These are phyloP conservation scores for Cajanus cajan DNA, from an alignment of 306 rosid species.

Conservation along the genomic window DNA sequence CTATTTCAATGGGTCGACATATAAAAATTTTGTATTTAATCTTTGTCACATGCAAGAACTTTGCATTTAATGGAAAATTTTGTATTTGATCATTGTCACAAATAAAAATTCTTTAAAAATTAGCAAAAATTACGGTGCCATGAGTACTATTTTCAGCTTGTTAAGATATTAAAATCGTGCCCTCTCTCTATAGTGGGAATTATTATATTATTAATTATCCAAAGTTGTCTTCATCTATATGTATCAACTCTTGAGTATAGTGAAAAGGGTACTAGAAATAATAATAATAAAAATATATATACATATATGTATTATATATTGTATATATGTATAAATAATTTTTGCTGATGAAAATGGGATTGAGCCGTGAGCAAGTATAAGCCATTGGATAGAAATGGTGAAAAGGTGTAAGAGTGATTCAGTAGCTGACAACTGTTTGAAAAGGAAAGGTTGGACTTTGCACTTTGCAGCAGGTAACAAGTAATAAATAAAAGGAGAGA, in stretches of 20 bases:
- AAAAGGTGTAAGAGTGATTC: slow-evolving; percentile 3
- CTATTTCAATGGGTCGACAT: no score
- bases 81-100: no score
- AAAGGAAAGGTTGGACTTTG: slow-evolving; percentile 7
- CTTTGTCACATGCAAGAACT: no score
- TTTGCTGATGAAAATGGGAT: no score
- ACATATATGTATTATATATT: no score
- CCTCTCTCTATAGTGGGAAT: background rate
- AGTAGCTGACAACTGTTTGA: slow-evolving; percentile 25
- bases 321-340: no score
- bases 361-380: background rate
- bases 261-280: background rate
- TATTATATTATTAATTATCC: background rate
- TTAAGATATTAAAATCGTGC: background rate
- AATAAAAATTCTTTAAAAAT: no score
- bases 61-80: no score
- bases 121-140: no score
- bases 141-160: background rate
- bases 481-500: background rate
- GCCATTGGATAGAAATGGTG: background rate
- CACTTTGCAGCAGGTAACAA: slow-evolving; percentile 11
- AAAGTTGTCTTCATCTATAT: background rate
- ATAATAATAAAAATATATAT: no score
- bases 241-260: no score
- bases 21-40: no score